Percentiles rank a stretch among this genome's conserved stretches.
These are phyloP conservation scores for Suhomyces prunicola DNA, from an alignment of 805 yeast species.

Conservation along the genomic window DNA sequence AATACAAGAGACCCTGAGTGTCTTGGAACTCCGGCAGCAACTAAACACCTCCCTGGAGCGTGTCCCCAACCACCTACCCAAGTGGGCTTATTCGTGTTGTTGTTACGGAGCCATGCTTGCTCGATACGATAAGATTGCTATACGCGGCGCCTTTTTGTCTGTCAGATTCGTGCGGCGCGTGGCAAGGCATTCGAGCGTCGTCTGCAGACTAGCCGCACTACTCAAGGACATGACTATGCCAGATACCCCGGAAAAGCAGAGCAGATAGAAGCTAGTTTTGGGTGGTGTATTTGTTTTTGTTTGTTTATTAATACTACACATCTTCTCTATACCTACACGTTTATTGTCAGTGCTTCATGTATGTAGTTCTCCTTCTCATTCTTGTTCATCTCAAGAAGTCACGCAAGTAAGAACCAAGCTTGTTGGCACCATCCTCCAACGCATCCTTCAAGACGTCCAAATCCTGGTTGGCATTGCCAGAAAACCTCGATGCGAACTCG, in stretches of 20 bases:
- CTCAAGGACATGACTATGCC: too few relatives aligned
- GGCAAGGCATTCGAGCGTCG: too few relatives aligned
- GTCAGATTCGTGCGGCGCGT: not conserved
- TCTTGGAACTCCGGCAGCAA: not conserved
- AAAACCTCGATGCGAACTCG: conserved; percentile 64
- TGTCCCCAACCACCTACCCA: not conserved
- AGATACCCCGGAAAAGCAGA: too few relatives aligned
- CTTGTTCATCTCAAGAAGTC: conserved; percentile 63
- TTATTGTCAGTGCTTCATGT: too few relatives aligned
- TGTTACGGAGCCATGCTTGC: not conserved
- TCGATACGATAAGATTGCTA: not conserved
- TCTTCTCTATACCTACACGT: too few relatives aligned
- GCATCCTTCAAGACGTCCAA: conserved; percentile 86
- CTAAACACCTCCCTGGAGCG: not conserved
- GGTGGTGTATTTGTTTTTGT: too few relatives aligned
- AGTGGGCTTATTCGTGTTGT: not conserved
- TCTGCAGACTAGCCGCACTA: not conserved
- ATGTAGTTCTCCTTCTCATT: too few relatives aligned
- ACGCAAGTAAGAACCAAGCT: conserved; percentile 78
- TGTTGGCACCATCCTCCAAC: conserved; percentile 89
- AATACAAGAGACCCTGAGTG: not conserved
- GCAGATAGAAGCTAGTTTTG: too few relatives aligned
- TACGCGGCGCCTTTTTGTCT: not conserved
- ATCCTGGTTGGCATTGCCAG: conserved; percentile 83
- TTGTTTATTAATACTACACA: too few relatives aligned